Conservation (phyloP, 2,329 filamentous ascomycete species). For the Colletotrichum tropicicola region DNA sequence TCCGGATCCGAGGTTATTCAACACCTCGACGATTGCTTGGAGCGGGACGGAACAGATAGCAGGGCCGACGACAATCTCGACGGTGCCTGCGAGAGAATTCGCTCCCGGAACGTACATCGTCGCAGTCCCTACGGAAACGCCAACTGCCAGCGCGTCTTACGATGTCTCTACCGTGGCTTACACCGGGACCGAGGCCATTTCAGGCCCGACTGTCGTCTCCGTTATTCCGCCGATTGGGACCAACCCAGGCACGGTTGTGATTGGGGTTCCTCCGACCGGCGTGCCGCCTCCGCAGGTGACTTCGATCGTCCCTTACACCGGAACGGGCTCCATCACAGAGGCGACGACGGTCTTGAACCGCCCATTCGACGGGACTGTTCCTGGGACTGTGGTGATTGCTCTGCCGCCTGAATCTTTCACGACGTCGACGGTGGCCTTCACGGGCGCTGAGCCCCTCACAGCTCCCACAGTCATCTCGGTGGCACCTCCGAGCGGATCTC, state of each 20-base stretch:
- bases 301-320: constrained; percentile 7
- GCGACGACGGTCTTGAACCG: constrained; percentile 16
- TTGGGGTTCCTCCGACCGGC: constrained; percentile 3
- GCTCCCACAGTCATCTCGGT: background rate
- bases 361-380: background rate
- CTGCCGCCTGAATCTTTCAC: constrained; percentile 1
- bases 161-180: constrained; percentile 10
- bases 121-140: background rate
- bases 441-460: background rate
- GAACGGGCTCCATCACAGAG: background rate
- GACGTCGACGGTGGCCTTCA: background rate
- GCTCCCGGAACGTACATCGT: constrained; percentile 3
- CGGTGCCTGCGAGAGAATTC: constrained; percentile 1
- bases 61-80: constrained; percentile 20
- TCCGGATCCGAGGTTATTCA: constrained; percentile 13
- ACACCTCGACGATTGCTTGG: constrained; percentile 16
- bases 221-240: constrained; percentile 15
- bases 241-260: constrained; percentile 17
- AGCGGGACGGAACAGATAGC: background rate
- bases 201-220: constrained; percentile 2
- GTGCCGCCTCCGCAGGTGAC: constrained; percentile 22
- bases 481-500: constrained; percentile 15
- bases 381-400: background rate
- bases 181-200: constrained; percentile 2
- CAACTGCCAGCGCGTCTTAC: background rate